Base-by-base conservation (phyloP, 192 early-diverging fungal species). In the Backusella tarrabulga region DNA sequence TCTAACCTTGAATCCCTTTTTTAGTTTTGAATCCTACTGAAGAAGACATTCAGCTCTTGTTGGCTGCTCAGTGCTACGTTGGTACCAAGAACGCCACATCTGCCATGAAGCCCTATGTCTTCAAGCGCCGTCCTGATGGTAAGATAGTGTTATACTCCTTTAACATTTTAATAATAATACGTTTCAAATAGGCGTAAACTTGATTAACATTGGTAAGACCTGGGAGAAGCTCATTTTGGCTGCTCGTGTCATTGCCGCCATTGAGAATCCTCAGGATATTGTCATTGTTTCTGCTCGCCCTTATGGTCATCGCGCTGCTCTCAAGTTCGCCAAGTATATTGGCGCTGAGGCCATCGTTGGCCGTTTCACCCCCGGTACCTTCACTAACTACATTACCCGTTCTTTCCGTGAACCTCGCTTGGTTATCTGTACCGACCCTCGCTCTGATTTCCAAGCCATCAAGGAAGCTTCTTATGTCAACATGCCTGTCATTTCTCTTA, bases 301-400 rank as follows among this genome's bases (percentile, higher is more conserved):
- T 77, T 97, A 93, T 86, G 98, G 97, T 77, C 98, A 98, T 90
- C 95, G 98, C 86, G 98, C 97, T 71, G 95, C 94, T 75, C 90
- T 97, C 72, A 99, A 99, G 93, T 99, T 92, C 87, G 98, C 96
- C 74, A 92, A 92, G 78, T 93, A 98, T 93, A 99, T 96, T 82
- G 97, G 97, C 79, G 95, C 96, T 72, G 95, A 98, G 90, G 97
- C 97, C 81, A 94, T 99, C 74, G 97, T 97, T 72, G 98, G 98
- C 84, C 94, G 97, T 83, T 99, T 99, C 93, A 99, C 98, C 79
- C 98, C 98, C 76, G 98, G 98, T 92, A 98, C 96, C 89, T 98
- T 99, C 88, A 99, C 98, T 85, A 99, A 99, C 91, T 99, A 99
- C 91, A 99, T 98, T 86, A 99, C 98, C 83, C 94, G 95, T 80